Evolutionary conservation across 1,139 yeast genomes (phyloP).

Genomic region (Yueomyces sp.): DNA sequence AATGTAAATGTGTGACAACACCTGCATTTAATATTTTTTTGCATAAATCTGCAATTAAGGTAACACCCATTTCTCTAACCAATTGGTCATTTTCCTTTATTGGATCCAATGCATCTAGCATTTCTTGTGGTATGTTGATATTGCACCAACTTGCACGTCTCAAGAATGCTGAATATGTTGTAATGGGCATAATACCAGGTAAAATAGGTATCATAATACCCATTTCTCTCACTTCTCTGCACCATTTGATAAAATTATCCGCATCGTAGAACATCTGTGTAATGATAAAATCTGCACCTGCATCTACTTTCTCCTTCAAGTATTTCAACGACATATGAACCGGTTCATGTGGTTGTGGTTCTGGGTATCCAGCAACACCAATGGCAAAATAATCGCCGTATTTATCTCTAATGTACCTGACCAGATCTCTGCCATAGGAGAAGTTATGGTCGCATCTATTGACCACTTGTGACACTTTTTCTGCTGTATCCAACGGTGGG

Average conservation of each 20-base stretch:
- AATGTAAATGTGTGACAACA: slow-evolving; percentile 72
- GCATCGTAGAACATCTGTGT: slow-evolving; percentile 92
- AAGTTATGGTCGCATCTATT: slow-evolving; percentile 24
- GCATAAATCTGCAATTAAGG: slow-evolving; percentile 78
- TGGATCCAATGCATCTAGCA: slow-evolving; percentile 61
- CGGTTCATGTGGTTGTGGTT: slow-evolving; percentile 75
- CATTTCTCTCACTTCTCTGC: slow-evolving; percentile 48
- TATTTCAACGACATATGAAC: slow-evolving; percentile 19
- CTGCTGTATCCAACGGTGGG: slow-evolving; percentile 49
- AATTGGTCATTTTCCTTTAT: slow-evolving; percentile 81
- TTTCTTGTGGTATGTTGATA: slow-evolving; percentile 63
- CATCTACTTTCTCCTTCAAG: slow-evolving; percentile 79
- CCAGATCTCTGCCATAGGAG: slow-evolving; percentile 56
- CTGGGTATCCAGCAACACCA: slow-evolving; percentile 71
- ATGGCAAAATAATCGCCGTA: slow-evolving; percentile 56
- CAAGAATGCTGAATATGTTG: slow-evolving; percentile 82
- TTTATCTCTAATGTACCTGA: slow-evolving; percentile 38
- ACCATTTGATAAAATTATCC: slow-evolving; percentile 77
- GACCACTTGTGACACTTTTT: slow-evolving; percentile 21
- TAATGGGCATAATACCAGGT: slow-evolving; percentile 97
- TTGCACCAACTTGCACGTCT: slow-evolving; percentile 94
- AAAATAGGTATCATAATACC: slow-evolving; percentile 85
- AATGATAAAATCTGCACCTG: slow-evolving; percentile 85
- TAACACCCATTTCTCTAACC: slow-evolving; percentile 80
- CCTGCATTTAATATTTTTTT: slow-evolving; percentile 57